Conservation (phyloP, 495 filamentous ascomycete genomes). For the Podospora pseudopauciseta region DNA sequence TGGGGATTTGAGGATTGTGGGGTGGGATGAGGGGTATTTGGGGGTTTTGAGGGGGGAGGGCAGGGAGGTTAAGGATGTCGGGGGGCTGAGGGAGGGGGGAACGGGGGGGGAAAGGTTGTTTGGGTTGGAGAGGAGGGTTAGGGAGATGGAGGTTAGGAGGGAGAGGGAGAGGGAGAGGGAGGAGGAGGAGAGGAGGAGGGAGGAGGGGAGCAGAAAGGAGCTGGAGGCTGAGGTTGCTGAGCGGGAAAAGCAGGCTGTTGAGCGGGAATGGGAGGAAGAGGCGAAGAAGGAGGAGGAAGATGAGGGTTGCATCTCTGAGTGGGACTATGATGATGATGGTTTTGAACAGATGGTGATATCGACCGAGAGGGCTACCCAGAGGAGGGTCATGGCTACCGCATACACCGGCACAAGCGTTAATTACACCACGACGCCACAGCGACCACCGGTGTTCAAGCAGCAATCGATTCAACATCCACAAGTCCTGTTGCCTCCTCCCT, state of each 20-base stretch:
- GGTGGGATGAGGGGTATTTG: constrained; percentile 37
- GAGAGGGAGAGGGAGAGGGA: not conserved
- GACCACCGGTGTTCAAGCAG: not conserved
- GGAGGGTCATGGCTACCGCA: constrained; percentile 15
- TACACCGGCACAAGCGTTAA: not conserved
- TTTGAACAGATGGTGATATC: constrained; percentile 17
- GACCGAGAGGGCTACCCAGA: constrained; percentile 15
- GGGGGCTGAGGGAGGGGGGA: constrained; percentile 9
- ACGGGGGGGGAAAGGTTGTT: not conserved
- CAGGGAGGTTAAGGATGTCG: constrained; percentile 11
- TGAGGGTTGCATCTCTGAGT: constrained; percentile 19
- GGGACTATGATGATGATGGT: constrained; percentile 13
- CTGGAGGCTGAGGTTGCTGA: not conserved
- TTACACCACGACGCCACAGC: not conserved
- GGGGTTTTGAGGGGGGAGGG: constrained; percentile 21
- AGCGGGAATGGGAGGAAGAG: not conserved
- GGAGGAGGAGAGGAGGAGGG: constrained; percentile 1
- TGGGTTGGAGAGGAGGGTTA: not conserved
- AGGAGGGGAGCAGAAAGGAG: not conserved
- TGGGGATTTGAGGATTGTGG: constrained; percentile 38
- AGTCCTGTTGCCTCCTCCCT: not conserved
- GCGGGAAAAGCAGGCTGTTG: not conserved
- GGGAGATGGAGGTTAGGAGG: not conserved
- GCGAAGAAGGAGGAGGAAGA: not conserved
- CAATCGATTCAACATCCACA: not conserved